Evolutionary conservation across 2,329 filamentous ascomycete species (phyloP).

Genomic region (Fusarium sp.): DNA sequence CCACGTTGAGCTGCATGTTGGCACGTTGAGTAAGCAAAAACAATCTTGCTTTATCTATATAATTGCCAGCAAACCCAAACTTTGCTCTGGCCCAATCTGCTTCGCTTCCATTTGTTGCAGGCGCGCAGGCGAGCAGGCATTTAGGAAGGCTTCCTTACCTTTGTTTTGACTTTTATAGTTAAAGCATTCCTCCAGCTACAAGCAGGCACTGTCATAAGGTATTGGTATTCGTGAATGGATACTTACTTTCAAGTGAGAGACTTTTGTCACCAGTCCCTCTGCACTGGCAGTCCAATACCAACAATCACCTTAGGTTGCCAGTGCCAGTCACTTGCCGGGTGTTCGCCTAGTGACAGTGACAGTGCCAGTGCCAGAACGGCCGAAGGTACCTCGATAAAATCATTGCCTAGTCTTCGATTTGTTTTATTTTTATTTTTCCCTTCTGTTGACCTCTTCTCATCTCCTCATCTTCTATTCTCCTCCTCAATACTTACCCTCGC

Average conservation of each 20-base stretch:
- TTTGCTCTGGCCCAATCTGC: background rate
- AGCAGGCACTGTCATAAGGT: conserved; percentile 4
- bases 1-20: conserved; percentile 25
- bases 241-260: background rate
- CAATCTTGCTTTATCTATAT: background rate
- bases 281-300: conserved; percentile 12
- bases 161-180: background rate
- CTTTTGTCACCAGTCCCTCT: conserved; percentile 9
- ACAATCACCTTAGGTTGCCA: background rate
- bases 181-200: background rate
- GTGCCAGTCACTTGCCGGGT: background rate
- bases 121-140: background rate
- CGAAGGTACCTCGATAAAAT: background rate
- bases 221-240: background rate
- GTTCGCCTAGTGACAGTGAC: background rate
- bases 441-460: background rate
- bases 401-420: background rate
- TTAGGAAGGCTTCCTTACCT: background rate
- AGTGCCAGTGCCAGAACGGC: background rate
- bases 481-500: background rate
- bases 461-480: background rate
- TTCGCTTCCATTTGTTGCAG: background rate
- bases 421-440: background rate
- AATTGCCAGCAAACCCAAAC: background rate
- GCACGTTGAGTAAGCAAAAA: background rate